phyloP scores from a whole-genome alignment of 129 eudicot genomes.

The Deinandra increscens region DNA sequence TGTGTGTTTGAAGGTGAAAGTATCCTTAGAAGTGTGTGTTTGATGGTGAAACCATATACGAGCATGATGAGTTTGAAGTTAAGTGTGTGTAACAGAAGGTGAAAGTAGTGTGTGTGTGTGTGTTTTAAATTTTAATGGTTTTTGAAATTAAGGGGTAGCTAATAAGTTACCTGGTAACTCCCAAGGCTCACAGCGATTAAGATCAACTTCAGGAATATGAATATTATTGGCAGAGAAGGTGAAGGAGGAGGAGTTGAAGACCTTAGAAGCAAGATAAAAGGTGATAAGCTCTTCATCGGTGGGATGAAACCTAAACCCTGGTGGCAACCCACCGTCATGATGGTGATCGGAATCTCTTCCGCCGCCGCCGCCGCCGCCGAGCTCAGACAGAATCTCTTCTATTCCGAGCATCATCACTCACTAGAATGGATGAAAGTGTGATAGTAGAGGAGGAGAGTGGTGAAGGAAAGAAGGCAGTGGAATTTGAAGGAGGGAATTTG shows the following conservation, averaged over 20 bases:
- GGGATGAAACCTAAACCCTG: constrained; percentile 93
- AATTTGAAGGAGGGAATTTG: constrained; percentile 32
- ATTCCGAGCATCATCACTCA: constrained; percentile 72
- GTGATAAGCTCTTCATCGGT: constrained; percentile 93
- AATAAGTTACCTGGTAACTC: constrained; percentile 67
- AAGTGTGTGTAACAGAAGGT: constrained; percentile 12
- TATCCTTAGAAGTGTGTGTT: background rate
- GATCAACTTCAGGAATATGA: constrained; percentile 61
- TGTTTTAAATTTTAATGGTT: too few relatives aligned
- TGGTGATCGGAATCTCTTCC: constrained; percentile 34
- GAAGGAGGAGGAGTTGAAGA: constrained; percentile 45
- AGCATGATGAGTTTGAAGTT: background rate
- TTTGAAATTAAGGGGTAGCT: background rate
- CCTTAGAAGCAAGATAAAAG: constrained; percentile 83
- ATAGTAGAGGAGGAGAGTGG: too few relatives aligned
- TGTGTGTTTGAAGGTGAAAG: background rate
- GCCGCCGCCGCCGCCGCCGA: constrained; percentile 32
- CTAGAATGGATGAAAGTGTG: too few relatives aligned
- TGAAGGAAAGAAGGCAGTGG: constrained; percentile 50
- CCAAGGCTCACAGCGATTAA: constrained; percentile 74
- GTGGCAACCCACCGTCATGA: constrained; percentile 65
- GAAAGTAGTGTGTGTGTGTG: constrained; percentile 7
- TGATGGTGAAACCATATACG: constrained; percentile 26
- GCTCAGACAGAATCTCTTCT: constrained; percentile 73
- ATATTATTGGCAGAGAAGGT: constrained; percentile 40